These are phyloP conservation scores for Lecanicillium sp. DNA, from an alignment of 2,329 filamentous ascomycete genomes.

Conservation along the genomic window DNA sequence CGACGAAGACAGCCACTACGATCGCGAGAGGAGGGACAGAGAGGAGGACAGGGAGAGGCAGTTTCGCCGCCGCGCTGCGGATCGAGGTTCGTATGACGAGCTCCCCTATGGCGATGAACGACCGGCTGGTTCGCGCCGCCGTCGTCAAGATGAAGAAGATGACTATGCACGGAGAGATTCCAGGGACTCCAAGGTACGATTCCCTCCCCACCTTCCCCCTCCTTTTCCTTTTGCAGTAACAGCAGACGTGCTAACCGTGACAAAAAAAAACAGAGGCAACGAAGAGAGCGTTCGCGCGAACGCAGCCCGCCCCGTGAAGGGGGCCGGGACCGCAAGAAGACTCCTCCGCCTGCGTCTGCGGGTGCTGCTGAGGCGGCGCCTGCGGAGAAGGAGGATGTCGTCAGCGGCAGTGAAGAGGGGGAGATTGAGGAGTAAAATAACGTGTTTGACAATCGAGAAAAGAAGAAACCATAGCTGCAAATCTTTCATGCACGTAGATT, in stretches of 20 bases:
- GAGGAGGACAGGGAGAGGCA: constrained; percentile 85
- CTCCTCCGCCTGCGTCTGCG: constrained; percentile 32
- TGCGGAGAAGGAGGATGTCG: constrained; percentile 41
- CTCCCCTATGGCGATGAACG: constrained; percentile 81
- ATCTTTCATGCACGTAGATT: no score
- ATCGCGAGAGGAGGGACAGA: constrained; percentile 77
- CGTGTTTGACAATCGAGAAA: no score
- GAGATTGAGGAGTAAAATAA: constrained; percentile 77
- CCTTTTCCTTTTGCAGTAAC: background rate
- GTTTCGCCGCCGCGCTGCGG: constrained; percentile 73
- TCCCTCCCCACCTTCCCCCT: constrained; percentile 8
- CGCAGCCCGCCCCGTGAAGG: constrained; percentile 51
- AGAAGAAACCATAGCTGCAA: no score
- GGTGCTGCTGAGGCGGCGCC: constrained; percentile 14
- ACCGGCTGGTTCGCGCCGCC: constrained; percentile 59
- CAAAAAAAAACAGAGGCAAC: constrained; percentile 44
- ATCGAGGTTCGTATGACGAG: constrained; percentile 73
- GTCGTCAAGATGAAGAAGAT: constrained; percentile 71
- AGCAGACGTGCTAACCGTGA: no score
- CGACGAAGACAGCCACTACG: constrained; percentile 63
- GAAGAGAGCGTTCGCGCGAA: constrained; percentile 52
- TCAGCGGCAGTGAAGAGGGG: constrained; percentile 84
- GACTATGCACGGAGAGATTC: constrained; percentile 57
- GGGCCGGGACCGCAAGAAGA: constrained; percentile 42
- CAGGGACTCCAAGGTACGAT: constrained; percentile 58